phyloP scores from a whole-genome alignment of 225 moss, liverwort and hornwort genomes.

The Physcomitrium patens region DNA sequence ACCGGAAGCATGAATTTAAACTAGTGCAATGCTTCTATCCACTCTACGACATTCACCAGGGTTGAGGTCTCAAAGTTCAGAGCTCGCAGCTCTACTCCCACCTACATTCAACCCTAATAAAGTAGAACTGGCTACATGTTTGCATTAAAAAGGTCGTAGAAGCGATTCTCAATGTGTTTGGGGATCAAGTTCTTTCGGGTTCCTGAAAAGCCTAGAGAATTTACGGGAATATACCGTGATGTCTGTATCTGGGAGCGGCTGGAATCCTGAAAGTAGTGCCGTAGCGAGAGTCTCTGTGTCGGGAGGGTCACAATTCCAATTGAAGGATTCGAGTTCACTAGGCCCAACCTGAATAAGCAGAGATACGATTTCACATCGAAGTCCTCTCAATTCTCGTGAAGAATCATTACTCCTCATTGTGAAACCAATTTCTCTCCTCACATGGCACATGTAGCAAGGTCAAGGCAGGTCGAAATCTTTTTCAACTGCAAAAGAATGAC shows the following conservation, averaged over 20 bases:
- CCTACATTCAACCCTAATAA: too few species aligned
- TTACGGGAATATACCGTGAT: constrained; percentile 3
- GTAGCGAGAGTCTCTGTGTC: background rate
- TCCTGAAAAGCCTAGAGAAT: constrained; percentile 18
- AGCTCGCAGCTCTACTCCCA: too few species aligned
- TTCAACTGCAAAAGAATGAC: too few species aligned
- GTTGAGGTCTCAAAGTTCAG: too few species aligned
- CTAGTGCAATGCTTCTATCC: too few species aligned
- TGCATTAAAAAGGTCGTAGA: background rate
- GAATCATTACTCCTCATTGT: too few species aligned
- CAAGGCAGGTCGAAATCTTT: too few species aligned
- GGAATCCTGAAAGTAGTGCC: constrained; percentile 19
- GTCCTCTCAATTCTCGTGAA: too few species aligned
- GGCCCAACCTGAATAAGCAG: constrained; percentile 38
- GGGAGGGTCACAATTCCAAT: constrained; percentile 30
- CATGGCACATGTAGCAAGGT: too few species aligned
- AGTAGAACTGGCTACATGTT: background rate
- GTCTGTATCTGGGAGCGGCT: background rate
- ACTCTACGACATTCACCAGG: too few species aligned
- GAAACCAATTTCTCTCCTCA: too few species aligned
- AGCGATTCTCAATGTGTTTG: too few species aligned
- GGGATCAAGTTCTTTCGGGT: background rate
- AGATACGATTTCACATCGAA: background rate
- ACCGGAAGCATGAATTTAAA: background rate
- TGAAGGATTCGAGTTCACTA: constrained; percentile 40